Conservation (phyloP, 352 stramenopile genomes). For the Phytophthora foliorum region DNA sequence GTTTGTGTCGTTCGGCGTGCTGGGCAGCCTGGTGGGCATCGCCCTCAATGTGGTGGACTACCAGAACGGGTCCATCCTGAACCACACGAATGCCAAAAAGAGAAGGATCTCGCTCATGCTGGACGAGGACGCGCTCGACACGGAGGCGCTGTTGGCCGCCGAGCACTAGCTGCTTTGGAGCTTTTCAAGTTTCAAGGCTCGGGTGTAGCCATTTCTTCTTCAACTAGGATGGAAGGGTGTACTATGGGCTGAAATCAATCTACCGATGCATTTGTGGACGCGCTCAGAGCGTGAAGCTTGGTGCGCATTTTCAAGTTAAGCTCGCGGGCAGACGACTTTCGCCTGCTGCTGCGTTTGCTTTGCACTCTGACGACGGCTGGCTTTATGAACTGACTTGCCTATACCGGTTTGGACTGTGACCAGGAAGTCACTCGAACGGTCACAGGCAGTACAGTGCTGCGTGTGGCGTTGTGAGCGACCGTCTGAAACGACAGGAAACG, state of each 20-base stretch:
- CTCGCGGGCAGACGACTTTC: constrained; percentile 13
- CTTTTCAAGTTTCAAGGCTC: not conserved
- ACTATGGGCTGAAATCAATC: constrained; percentile 6
- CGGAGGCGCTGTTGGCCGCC: constrained; percentile 60
- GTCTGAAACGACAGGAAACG: constrained; percentile 22
- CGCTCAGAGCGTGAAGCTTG: constrained; percentile 30
- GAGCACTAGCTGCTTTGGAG: constrained; percentile 54
- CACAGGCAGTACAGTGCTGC: constrained; percentile 9
- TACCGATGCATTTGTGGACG: constrained; percentile 21
- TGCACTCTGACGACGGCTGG: constrained; percentile 13
- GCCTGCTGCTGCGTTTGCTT: constrained; percentile 17
- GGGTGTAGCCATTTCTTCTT: constrained; percentile 24
- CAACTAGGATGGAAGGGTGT: constrained; percentile 6
- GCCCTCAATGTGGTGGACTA: constrained; percentile 83
- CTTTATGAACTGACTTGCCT: constrained; percentile 35
- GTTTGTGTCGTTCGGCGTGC: constrained; percentile 81
- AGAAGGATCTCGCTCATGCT: constrained; percentile 53
- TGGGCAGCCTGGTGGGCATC: constrained; percentile 78
- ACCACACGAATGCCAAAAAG: constrained; percentile 57
- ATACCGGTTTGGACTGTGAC: constrained; percentile 22
- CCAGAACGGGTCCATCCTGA: constrained; percentile 82
- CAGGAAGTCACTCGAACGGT: constrained; percentile 22
- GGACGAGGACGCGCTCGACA: constrained; percentile 68
- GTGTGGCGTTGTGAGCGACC: constrained; percentile 22
- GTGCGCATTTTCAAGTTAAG: not conserved